Base-by-base conservation (phyloP, 2,329 filamentous ascomycete species). In the Penicillium sp. region DNA sequence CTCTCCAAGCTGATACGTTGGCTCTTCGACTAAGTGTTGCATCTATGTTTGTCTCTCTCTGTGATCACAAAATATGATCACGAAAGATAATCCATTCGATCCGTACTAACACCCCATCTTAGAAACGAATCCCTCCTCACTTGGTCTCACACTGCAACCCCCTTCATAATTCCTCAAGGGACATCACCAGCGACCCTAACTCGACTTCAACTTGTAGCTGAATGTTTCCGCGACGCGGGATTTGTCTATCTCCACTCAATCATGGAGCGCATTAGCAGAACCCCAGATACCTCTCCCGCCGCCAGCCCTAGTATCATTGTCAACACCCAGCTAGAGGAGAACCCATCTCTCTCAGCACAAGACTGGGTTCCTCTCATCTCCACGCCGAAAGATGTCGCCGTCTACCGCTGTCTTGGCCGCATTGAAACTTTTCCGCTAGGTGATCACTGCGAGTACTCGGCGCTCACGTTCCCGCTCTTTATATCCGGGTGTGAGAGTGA, bases 201-300 rank as follows among this genome's bases (percentile, higher is more conserved):
- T 38, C 73, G 73, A 10, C 68, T 75, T 15, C 69, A 66, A 52
- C 65, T 75, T 38, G 71, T 75, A 25, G 73, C 73, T 10, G 68
- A 75, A 55, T 74, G 70, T 60, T 75, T 73, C 58, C 73, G 72
- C 56, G 70, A 75, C 19, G 73, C 72, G 19, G 69, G 69, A 27
- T 75, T 73, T 44, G 65, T 74, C 49, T 74, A 73, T 31, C 65
- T 75, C 10, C 71, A 75, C 55, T 75, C 73, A 2, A 71, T 64
- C n/a, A 61, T 75, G 10, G 67, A 73, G 33, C 61, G 61, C 33
- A 71, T 74, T 57, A 59, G 33, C 50, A 63, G 47, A 44, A 49
- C 41, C 45, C 9, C 27, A 33, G n/a, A 33, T 21, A 41, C 12
- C 3, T 41, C 42, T 39, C 36, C 47, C 25, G 25, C 13, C 17